phyloP scores from a whole-genome alignment of 2,329 filamentous ascomycete species.

The Phialophora verrucosa region DNA sequence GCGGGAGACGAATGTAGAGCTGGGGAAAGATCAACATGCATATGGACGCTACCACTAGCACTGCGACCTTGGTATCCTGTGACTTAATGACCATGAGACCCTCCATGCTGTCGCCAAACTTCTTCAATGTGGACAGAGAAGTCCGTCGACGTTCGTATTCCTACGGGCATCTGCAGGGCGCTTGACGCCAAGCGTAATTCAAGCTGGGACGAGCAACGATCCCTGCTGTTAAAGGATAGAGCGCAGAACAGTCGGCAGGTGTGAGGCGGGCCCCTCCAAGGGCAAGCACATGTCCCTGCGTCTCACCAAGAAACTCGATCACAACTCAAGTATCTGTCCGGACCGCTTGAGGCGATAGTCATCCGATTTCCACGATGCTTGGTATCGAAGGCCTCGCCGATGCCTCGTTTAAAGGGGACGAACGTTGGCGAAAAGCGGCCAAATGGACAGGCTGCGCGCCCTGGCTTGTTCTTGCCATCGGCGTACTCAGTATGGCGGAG shows the following conservation, averaged over 20 bases:
- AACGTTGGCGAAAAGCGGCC: constrained; percentile 31
- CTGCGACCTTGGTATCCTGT: constrained; percentile 11
- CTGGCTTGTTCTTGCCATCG: constrained; percentile 31
- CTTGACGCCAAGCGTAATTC: neutral
- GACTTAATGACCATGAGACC: constrained; percentile 7
- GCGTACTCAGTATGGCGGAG: constrained; percentile 36
- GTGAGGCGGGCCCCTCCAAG: neutral
- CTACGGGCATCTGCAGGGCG: neutral
- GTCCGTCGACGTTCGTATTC: neutral
- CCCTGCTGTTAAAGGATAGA: neutral
- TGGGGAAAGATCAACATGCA: constrained; percentile 18
- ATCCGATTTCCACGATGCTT: constrained; percentile 21
- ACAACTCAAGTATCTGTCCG: neutral
- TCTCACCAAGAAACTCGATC: neutral
- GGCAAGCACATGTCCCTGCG: neutral
- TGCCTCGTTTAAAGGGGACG: constrained; percentile 37
- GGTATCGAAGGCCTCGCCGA: constrained; percentile 35
- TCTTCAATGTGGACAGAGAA: neutral
- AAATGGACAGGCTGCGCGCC: constrained; percentile 35
- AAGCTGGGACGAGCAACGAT: neutral
- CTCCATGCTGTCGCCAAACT: neutral
- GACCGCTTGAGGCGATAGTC: neutral
- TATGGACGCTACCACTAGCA: constrained; percentile 2
- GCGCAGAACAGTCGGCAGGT: neutral
- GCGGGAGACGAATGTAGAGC: neutral